Base-by-base conservation (phyloP, 495 filamentous ascomycete genomes). In the Neurospora sp. region DNA sequence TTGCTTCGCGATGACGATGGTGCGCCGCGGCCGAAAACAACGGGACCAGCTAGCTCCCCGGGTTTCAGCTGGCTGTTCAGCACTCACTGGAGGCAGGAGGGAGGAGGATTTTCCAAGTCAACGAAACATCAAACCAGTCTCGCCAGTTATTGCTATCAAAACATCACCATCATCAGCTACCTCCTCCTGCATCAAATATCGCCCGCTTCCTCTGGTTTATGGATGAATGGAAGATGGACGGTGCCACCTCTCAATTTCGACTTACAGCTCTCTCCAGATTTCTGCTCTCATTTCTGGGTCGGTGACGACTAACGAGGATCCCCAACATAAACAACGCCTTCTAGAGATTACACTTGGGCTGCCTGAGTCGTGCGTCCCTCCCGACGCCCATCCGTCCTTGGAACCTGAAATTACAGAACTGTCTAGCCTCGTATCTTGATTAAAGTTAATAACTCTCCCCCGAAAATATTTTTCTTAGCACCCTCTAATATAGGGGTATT, bases 401-500 rank as follows among this genome's bases (percentile, higher is more conserved):
- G 49, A 60, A 40, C 49, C 20, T 73, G 75, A 79, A 49, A 79
- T 76, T 77, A 70, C 73, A 39, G 73, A 70, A 69, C 70, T 49
- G 27, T 42, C 70, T 70, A 69, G 27, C 20, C 73, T 73, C 39
- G 31, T 62, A 27, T 75, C 72, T 40, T 72, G 74, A 41, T 49
- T 9, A 20, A 49, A 23, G 2, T 20, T 14, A 18, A 42, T n/a
- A n/a, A n/a, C n/a, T n/a, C n/a, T n/a, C n/a, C n/a, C n/a, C n/a
- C n/a, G n/a, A n/a, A n/a, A n/a, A n/a, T n/a, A n/a, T n/a, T n/a
- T n/a, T n/a, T n/a, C n/a, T n/a, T n/a, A n/a, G n/a, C n/a, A n/a
- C n/a, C n/a, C n/a, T n/a, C n/a, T n/a, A n/a, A n/a, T n/a, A n/a
- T n/a, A n/a, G n/a, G n/a, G n/a, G n/a, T n/a, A n/a, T n/a, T n/a